Percentiles rank a stretch among this genome's conserved stretches.
Evolutionary conservation across 495 filamentous ascomycete species (phyloP).

Genomic region (Hypoxylon subgilvum): DNA sequence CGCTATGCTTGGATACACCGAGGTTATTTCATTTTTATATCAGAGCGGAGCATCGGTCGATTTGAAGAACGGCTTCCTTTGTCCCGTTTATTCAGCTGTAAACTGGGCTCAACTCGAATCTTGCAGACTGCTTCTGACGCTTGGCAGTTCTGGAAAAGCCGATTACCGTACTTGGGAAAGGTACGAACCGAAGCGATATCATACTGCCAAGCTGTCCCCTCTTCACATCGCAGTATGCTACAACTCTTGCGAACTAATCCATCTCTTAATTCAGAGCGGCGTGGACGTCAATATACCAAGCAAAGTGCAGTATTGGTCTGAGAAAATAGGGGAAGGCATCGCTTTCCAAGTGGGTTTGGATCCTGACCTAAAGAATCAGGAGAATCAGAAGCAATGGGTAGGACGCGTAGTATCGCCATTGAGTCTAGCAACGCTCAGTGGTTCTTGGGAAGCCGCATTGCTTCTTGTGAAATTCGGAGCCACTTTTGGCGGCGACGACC

Average conservation of each 20-base stretch:
- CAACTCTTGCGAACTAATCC: background rate
- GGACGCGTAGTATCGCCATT: background rate
- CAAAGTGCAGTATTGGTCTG: background rate
- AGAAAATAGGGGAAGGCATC: no score
- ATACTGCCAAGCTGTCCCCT: background rate
- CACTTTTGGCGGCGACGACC: background rate
- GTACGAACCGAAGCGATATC: no score
- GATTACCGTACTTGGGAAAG: background rate
- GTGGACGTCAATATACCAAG: background rate
- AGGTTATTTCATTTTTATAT: conserved; percentile 18
- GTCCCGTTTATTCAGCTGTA: conserved; percentile 11
- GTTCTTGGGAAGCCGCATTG: background rate
- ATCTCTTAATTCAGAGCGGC: background rate
- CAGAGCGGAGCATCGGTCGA: background rate
- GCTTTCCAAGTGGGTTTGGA: background rate
- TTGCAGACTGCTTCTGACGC: conserved; percentile 10
- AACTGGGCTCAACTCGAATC: background rate
- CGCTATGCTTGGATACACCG: conserved; percentile 7
- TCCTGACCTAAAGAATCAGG: background rate
- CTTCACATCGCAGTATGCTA: background rate
- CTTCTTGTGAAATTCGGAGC: conserved; percentile 3
- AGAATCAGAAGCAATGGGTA: no score
- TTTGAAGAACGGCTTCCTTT: background rate
- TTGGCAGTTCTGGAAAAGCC: conserved; percentile 8
- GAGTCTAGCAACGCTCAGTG: background rate